Percentiles rank a stretch among this genome's conserved stretches.
Conservation (phyloP, 2,329 filamentous ascomycete genomes). For the Westerdykella ornata region DNA sequence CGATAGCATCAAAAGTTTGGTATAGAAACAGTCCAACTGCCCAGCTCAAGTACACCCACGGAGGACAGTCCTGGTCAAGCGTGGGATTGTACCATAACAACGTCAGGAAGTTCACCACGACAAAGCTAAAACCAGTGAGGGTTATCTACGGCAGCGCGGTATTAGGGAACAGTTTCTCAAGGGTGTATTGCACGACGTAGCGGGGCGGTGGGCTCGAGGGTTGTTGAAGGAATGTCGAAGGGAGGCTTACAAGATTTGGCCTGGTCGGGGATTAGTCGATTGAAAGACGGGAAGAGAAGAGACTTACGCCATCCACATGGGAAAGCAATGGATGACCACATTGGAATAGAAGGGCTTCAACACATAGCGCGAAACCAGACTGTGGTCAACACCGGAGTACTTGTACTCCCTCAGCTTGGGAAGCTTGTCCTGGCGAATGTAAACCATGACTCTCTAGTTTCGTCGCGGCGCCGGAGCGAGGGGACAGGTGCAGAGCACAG, state of each 20-base stretch:
- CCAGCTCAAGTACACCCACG: conserved; percentile 94
- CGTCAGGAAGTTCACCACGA: conserved; percentile 82
- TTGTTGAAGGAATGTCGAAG: conserved; percentile 9
- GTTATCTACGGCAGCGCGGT: conserved; percentile 56
- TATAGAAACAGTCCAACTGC: conserved; percentile 86
- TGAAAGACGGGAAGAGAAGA: neutral
- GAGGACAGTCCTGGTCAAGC: conserved; percentile 84
- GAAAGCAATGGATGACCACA: conserved; percentile 88
- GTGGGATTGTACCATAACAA: conserved; percentile 94
- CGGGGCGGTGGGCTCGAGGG: neutral
- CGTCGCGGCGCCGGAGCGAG: neutral
- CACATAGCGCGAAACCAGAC: conserved; percentile 82
- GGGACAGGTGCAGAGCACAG: neutral
- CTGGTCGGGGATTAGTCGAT: conserved; percentile 23
- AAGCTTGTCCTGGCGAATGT: conserved; percentile 87
- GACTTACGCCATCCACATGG: conserved; percentile 82
- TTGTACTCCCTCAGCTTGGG: conserved; percentile 89
- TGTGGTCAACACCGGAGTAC: conserved; percentile 88
- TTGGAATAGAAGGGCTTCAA: conserved; percentile 97
- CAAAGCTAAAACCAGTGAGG: conserved; percentile 80
- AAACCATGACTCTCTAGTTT: conserved; percentile 61
- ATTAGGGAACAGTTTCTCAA: neutral
- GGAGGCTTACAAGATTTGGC: conserved; percentile 29
- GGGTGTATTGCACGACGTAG: neutral
- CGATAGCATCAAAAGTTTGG: conserved; percentile 96